A percentile compares a stretch with the other conserved stretches of the same genome.
Conservation (phyloP, 352 stramenopile species). For the Phytophthora uliginosa region DNA sequence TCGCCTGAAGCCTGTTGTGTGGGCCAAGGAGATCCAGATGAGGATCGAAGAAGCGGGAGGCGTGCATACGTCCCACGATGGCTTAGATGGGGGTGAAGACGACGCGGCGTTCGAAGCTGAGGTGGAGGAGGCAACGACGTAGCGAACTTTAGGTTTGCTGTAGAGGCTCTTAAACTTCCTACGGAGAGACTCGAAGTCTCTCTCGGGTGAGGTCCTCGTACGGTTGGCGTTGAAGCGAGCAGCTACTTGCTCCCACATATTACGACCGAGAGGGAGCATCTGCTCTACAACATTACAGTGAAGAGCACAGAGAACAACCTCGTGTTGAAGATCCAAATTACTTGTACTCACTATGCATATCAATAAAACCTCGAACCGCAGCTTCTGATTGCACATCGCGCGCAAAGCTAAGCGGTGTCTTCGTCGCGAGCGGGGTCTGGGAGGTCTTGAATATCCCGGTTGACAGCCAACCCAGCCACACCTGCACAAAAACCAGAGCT, state of each 20-base stretch:
- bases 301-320: background rate
- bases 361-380: background rate
- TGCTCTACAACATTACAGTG: background rate
- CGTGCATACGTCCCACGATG: constrained; percentile 2
- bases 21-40: background rate
- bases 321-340: background rate
- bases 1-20: background rate
- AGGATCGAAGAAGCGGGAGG: constrained; percentile 1
- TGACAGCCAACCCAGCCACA: background rate
- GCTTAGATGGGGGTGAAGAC: constrained; percentile 1
- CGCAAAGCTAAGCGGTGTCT: background rate
- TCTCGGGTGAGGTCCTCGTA: background rate
- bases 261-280: background rate
- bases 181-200: constrained; percentile 4
- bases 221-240: background rate
- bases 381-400: background rate
- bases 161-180: constrained; percentile 6
- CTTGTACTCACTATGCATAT: background rate
- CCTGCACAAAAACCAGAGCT: background rate
- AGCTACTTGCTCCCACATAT: constrained; percentile 7
- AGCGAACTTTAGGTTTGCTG: background rate
- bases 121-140: background rate
- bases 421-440: background rate
- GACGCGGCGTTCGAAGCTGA: background rate
- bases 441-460: background rate